A percentile compares a stretch with the other conserved stretches of the same genome.
These are phyloP conservation scores for Myotisia sp. DNA, from an alignment of 2,329 filamentous ascomycete genomes.

Conservation along the genomic window DNA sequence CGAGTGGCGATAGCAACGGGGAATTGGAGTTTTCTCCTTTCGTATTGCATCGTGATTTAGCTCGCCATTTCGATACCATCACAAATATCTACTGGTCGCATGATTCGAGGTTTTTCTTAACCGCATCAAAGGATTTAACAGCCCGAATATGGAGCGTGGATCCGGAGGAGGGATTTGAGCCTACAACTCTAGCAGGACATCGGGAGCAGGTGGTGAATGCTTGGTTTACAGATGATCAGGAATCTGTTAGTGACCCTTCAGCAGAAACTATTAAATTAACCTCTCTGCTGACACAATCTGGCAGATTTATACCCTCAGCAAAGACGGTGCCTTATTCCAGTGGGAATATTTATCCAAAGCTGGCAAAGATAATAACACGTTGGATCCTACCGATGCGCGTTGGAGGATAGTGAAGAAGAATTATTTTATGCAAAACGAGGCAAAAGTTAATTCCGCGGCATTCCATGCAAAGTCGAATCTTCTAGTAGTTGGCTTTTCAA, in stretches of 20 bases:
- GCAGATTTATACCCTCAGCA: conserved; percentile 81
- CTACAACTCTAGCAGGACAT: conserved; percentile 81
- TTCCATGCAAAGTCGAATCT: conserved; percentile 78
- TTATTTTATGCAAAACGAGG: conserved; percentile 85
- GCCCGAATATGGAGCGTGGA: conserved; percentile 90
- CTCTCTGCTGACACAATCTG: conserved; percentile 4
- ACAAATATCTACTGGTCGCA: conserved; percentile 85
- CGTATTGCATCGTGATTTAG: conserved; percentile 70
- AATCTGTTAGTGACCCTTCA: conserved; percentile 41
- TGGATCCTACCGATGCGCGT: conserved; percentile 53
- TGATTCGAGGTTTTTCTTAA: conserved; percentile 91
- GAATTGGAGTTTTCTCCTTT: conserved; percentile 93
- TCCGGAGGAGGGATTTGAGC: conserved; percentile 71
- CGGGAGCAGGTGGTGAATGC: conserved; percentile 80
- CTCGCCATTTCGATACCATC: conserved; percentile 77
- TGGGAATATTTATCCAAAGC: conserved; percentile 67
- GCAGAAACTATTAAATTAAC: neutral
- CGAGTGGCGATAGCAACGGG: conserved; percentile 61
- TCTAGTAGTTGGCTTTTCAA: conserved; percentile 93
- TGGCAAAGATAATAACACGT: conserved; percentile 46
- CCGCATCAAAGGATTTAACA: conserved; percentile 79
- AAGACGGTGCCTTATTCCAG: conserved; percentile 88
- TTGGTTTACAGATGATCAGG: conserved; percentile 93
- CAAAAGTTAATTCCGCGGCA: conserved; percentile 75
- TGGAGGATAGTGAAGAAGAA: conserved; percentile 88